Evolutionary conservation across 768 basidiomycete genomes (phyloP).

Genomic region (Serendipita sp.): DNA sequence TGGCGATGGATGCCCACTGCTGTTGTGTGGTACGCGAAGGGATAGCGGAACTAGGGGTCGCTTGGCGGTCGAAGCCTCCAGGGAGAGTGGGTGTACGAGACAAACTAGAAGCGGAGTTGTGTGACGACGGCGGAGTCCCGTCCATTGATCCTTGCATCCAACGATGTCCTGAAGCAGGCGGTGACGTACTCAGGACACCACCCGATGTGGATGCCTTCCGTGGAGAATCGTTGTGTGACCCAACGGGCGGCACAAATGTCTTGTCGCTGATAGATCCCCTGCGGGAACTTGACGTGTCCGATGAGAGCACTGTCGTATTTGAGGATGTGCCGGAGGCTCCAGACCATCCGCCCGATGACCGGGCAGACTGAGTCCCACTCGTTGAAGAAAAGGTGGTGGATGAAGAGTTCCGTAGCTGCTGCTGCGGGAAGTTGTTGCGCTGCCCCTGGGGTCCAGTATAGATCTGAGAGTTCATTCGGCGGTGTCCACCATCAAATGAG

Average conservation of each 20-base stretch:
- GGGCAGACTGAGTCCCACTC: neutral
- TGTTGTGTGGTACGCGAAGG: neutral
- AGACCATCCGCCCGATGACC: constrained; percentile 1
- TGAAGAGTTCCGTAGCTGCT: neutral
- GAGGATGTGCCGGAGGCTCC: neutral
- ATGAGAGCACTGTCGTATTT: neutral
- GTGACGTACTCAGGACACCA: neutral
- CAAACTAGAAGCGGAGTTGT: neutral
- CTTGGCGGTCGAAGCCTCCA: neutral
- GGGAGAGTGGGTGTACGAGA: neutral
- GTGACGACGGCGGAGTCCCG: neutral
- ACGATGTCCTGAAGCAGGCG: neutral
- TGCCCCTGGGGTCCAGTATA: neutral
- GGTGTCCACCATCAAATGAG: neutral
- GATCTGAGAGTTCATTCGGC: neutral
- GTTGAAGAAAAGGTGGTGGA: neutral
- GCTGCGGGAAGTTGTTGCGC: neutral
- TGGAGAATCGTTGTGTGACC: neutral
- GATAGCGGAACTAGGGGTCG: neutral
- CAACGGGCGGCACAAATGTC: neutral
- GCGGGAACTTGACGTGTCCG: neutral
- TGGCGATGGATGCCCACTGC: neutral
- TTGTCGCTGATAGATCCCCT: neutral
- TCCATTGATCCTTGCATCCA: neutral
- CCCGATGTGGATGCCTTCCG: neutral